Base-by-base conservation (phyloP, 371 early-diverging fungal species). In the Syncephalastrum sp. region DNA sequence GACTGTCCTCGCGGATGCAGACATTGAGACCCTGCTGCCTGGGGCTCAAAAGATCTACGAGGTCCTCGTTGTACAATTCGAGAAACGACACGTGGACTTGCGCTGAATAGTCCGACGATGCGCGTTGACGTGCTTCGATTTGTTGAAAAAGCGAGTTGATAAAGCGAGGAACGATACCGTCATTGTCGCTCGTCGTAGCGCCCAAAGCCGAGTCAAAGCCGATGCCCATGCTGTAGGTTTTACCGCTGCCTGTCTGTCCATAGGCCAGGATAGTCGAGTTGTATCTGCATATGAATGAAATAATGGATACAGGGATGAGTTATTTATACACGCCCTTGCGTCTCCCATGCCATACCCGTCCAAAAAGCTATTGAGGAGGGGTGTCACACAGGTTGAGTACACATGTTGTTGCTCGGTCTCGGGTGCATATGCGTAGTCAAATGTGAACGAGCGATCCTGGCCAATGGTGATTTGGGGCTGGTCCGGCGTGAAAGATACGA, bases 11-110 rank as follows among this genome's bases (percentile, higher is more conserved):
- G 38, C 99, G 83, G 50, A 96, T 92, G 14, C 85, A 60, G 42
- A 62, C 58, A 23, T 55, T 56, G 12, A 57, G 54, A 42, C 49
- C 25, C 38, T 65, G 60, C 38, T 76, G 65, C 38, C 38, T 33
- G 5, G 61, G 61, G 52, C 82, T 79, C 33, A 95, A 76, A 14
- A 97, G 81, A 72, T 96, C 95, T 27, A 87, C 83, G 10, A 94
- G 70, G 59, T 92, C 91, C 70, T 99, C 98, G 73, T 98, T 97
- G 79, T 99, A 96, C 29, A 99, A 71, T 69, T 99, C 99, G n/a
- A 95, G 61, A 69, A 88, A 94, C 43, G 90, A 82, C 8, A 84
- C 80, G 41, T 59, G 70, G 21, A 87, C 81, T 53, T 33, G 58
- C 54, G 53, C 80, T 75, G 42, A 94, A 74, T 19, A 97, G 81